Evolutionary conservation across 192 early-diverging fungal species (phyloP).

Genomic region (Podila verticillata): DNA sequence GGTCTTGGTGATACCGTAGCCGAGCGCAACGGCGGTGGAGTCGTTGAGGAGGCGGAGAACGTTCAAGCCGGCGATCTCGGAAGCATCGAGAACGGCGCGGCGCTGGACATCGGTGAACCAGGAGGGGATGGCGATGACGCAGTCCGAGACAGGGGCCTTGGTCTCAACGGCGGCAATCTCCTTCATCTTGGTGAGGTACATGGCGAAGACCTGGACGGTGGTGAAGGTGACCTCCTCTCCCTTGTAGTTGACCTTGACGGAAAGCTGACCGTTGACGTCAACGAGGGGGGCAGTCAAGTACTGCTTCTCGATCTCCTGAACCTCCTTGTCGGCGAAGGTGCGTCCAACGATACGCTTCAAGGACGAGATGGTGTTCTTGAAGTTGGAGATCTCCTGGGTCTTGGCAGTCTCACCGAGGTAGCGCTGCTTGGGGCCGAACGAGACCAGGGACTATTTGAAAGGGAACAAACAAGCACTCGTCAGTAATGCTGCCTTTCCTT

Average conservation of each 20-base stretch:
- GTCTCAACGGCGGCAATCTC: constrained; percentile 88
- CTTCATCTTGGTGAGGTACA: constrained; percentile 95
- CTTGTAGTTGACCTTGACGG: constrained; percentile 85
- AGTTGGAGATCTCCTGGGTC: constrained; percentile 96
- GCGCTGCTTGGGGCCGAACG: constrained; percentile 95
- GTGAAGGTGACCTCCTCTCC: constrained; percentile 82
- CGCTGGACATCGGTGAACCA: constrained; percentile 98
- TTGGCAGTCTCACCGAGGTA: constrained; percentile 96
- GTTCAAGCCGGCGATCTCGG: constrained; percentile 91
- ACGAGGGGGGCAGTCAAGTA: constrained; percentile 86
- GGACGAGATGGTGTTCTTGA: constrained; percentile 92
- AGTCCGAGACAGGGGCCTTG: constrained; percentile 87
- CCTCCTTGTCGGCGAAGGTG: constrained; percentile 84
- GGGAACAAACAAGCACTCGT: neutral
- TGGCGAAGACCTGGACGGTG: constrained; percentile 89
- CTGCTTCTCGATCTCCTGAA: constrained; percentile 84
- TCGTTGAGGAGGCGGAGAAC: constrained; percentile 94
- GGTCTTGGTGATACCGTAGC: constrained; percentile 98
- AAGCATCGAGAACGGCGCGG: constrained; percentile 88
- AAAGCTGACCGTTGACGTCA: constrained; percentile 87
- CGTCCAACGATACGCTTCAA: constrained; percentile 95
- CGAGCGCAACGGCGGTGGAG: constrained; percentile 93
- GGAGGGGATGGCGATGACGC: constrained; percentile 92
- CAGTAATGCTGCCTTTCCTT: neutral
- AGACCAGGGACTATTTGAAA: constrained; percentile 76